Percentiles rank a stretch among this genome's conserved stretches.
Evolutionary conservation across 352 stramenopile genomes (phyloP).

Genomic region (Globisporangium solare): DNA sequence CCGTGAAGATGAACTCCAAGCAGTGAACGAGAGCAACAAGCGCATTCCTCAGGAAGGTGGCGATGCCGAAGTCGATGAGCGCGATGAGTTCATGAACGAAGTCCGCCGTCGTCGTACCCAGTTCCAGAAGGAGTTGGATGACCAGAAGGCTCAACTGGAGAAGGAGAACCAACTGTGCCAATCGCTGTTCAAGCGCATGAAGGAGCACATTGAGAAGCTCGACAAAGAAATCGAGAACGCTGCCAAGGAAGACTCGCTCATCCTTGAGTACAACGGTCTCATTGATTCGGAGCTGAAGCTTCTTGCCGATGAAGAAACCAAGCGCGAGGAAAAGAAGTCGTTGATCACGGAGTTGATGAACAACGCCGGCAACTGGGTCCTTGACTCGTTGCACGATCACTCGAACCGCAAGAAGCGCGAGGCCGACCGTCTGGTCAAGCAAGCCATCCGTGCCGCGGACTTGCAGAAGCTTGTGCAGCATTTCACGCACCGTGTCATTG

Average conservation of each 20-base stretch:
- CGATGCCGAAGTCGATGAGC: constrained; percentile 68
- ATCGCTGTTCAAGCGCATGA: constrained; percentile 76
- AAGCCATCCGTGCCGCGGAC: constrained; percentile 76
- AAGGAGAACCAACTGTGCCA: constrained; percentile 74
- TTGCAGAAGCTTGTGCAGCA: constrained; percentile 86
- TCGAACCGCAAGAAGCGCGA: constrained; percentile 87
- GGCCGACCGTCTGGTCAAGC: constrained; percentile 78
- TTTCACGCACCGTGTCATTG: constrained; percentile 87
- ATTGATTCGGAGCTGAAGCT: constrained; percentile 75
- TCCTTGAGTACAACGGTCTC: constrained; percentile 65
- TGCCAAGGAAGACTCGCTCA: constrained; percentile 62
- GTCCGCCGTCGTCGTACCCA: constrained; percentile 65
- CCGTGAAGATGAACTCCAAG: constrained; percentile 60
- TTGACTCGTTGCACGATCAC: constrained; percentile 80
- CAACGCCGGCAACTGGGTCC: constrained; percentile 82
- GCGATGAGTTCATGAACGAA: constrained; percentile 88
- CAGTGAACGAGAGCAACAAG: constrained; percentile 84
- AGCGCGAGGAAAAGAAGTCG: constrained; percentile 87
- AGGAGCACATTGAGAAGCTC: constrained; percentile 77
- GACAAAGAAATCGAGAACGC: constrained; percentile 77
- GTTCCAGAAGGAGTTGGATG: constrained; percentile 84
- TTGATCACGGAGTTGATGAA: constrained; percentile 84
- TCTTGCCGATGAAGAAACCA: constrained; percentile 72
- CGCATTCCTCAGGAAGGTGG: constrained; percentile 71
- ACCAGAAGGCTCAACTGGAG: constrained; percentile 71